A percentile compares a stretch with the other conserved stretches of the same genome.
Evolutionary conservation across 805 yeast genomes (phyloP).

Genomic region (Metschnikowia lachancei): DNA sequence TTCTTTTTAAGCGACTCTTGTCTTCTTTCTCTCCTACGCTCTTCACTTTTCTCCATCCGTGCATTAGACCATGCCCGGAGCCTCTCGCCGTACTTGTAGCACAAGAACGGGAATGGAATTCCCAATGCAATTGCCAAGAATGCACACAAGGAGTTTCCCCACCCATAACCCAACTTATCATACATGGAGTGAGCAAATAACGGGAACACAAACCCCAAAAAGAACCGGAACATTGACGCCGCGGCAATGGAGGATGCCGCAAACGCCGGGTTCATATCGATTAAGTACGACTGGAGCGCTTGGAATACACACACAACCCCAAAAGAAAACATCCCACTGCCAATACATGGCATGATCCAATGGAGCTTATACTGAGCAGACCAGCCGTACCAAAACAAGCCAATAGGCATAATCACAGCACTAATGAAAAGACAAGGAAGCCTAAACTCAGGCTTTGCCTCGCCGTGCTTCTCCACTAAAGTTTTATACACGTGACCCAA

Average conservation of each 20-base stretch:
- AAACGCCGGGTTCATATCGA: conserved; percentile 38
- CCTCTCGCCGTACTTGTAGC: conserved; percentile 36
- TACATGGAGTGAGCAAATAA: conserved; percentile 39
- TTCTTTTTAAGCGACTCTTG: conserved; percentile 4
- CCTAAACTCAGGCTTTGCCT: conserved; percentile 39
- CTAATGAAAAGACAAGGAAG: conserved; percentile 36
- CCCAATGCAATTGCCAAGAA: conserved; percentile 34
- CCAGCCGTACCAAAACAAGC: conserved; percentile 43
- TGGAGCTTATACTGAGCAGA: conserved; percentile 35
- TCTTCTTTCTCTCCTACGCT: conserved; percentile 4
- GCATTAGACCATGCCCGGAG: conserved; percentile 35
- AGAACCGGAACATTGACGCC: conserved; percentile 39
- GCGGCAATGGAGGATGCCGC: conserved; percentile 43
- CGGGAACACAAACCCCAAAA: conserved; percentile 40
- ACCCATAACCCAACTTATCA: conserved; percentile 33
- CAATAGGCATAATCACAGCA: conserved; percentile 34
- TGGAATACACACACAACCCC: conserved; percentile 39
- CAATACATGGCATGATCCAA: conserved; percentile 41
- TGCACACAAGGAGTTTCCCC: conserved; percentile 43
- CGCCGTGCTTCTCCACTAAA: conserved; percentile 28
- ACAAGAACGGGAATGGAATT: conserved; percentile 38
- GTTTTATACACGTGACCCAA: conserved; percentile 27
- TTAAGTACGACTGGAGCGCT: conserved; percentile 36
- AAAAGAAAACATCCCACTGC: conserved; percentile 38
- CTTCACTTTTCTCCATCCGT: conserved; percentile 25